Evolutionary conservation across 2,329 filamentous ascomycete genomes (phyloP).

Genomic region (Fonsecaea pedrosoi): DNA sequence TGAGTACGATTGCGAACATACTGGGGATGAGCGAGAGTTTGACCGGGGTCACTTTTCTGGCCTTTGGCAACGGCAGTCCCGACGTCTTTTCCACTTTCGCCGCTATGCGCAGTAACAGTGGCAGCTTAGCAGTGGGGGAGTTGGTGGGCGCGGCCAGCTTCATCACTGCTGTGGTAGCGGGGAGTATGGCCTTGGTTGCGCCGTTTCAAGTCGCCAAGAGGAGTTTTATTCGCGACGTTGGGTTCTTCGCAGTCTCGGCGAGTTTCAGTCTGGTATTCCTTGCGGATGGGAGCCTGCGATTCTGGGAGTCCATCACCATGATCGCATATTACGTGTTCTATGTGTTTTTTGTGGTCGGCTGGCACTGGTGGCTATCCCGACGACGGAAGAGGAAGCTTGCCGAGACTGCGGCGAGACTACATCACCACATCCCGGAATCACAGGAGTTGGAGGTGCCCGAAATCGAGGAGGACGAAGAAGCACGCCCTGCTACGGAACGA

Average conservation of each 20-base stretch:
- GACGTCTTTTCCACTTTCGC: slow-evolving; percentile 99
- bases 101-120: slow-evolving; percentile 95
- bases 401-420: slow-evolving; percentile 74
- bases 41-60: slow-evolving; percentile 93
- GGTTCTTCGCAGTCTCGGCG: slow-evolving; percentile 88
- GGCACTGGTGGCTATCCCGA: slow-evolving; percentile 84
- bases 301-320: slow-evolving; percentile 93
- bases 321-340: slow-evolving; percentile 91
- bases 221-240: slow-evolving; percentile 89
- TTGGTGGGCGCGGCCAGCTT: slow-evolving; percentile 93
- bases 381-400: slow-evolving; percentile 67
- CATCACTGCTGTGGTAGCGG: slow-evolving; percentile 94
- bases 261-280: slow-evolving; percentile 87
- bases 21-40: slow-evolving; percentile 94
- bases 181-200: slow-evolving; percentile 94
- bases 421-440: slow-evolving; percentile 68
- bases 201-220: slow-evolving; percentile 90
- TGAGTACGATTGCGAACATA: slow-evolving; percentile 88
- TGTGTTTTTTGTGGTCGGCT: slow-evolving; percentile 82
- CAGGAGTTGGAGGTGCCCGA: slow-evolving; percentile 66
- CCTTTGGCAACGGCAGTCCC: slow-evolving; percentile 96
- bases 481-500: slow-evolving; percentile 53
- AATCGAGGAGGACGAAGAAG: slow-evolving; percentile 63
- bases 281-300: slow-evolving; percentile 78
- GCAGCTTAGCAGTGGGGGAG: slow-evolving; percentile 95